These are phyloP conservation scores for Hypoxylon sp. DNA, from an alignment of 2,329 filamentous ascomycete species.

Conservation along the genomic window DNA sequence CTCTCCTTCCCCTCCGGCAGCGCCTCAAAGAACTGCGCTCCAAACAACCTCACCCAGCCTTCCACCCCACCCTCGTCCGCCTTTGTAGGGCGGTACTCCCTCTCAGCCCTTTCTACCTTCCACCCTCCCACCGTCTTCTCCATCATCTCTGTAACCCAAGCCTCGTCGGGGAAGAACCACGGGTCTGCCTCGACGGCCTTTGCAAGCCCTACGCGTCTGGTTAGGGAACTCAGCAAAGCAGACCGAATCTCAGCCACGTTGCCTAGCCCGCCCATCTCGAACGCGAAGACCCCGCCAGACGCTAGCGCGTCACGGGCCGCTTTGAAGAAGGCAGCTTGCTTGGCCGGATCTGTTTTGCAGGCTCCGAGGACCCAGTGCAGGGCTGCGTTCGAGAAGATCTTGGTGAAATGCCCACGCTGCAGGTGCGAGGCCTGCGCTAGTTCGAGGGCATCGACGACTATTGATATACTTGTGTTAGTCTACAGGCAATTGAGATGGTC, in stretches of 20 bases:
- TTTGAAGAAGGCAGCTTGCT: constrained; percentile 67
- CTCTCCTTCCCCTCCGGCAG: constrained; percentile 63
- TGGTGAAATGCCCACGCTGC: constrained; percentile 61
- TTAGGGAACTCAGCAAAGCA: constrained; percentile 68
- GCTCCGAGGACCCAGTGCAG: constrained; percentile 76
- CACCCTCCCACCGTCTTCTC: constrained; percentile 64
- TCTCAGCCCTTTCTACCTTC: constrained; percentile 68
- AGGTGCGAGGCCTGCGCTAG: constrained; percentile 57
- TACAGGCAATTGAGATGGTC: not conserved
- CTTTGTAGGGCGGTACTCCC: constrained; percentile 75
- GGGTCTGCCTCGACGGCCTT: constrained; percentile 64
- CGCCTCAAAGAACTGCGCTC: constrained; percentile 69
- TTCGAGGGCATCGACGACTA: constrained; percentile 64
- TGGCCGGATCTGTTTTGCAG: constrained; percentile 46
- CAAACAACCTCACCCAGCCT: constrained; percentile 78
- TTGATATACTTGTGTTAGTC: not conserved
- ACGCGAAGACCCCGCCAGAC: constrained; percentile 71
- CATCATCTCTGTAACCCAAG: constrained; percentile 65
- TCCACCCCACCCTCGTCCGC: constrained; percentile 72
- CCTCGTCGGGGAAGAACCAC: constrained; percentile 81
- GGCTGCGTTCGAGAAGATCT: constrained; percentile 77
- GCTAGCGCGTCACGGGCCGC: constrained; percentile 67
- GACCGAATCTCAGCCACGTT: constrained; percentile 76
- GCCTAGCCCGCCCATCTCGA: constrained; percentile 81
- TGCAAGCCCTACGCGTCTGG: constrained; percentile 65